These are phyloP conservation scores for Vigna angularis DNA, from an alignment of 306 rosid species.

Conservation along the genomic window DNA sequence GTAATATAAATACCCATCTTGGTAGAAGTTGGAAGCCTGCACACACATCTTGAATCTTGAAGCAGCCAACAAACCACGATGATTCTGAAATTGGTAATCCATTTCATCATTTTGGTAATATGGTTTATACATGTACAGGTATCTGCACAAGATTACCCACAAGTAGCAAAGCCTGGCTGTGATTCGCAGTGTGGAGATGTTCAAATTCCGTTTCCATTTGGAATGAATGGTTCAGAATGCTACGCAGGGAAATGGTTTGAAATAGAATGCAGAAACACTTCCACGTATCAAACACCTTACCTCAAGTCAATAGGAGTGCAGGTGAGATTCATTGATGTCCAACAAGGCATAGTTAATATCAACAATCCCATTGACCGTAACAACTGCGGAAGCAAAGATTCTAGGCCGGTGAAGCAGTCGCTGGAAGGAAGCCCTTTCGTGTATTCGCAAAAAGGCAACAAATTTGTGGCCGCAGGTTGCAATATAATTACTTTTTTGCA, in stretches of 20 bases:
- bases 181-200: slow-evolving; percentile 36
- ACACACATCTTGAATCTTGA: not conserved
- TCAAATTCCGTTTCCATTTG: slow-evolving; percentile 54
- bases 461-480: slow-evolving; percentile 43
- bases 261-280: slow-evolving; percentile 40
- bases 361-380: slow-evolving; percentile 29
- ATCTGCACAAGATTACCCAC: not conserved
- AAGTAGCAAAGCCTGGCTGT: slow-evolving; percentile 40
- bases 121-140: not conserved
- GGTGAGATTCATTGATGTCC: slow-evolving; percentile 5
- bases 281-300: not conserved
- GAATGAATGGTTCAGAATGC: slow-evolving; percentile 46
- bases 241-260: slow-evolving; percentile 44
- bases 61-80: not conserved
- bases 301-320: slow-evolving; percentile 15
- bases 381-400: slow-evolving; percentile 10
- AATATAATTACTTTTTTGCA: not conserved
- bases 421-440: slow-evolving; percentile 42
- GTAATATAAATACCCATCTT: not conserved
- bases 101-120: not conserved
- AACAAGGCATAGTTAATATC: not conserved
- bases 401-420: not conserved
- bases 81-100: not conserved
- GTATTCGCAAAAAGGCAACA: slow-evolving; percentile 40
- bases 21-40: not conserved